Percentiles rank a stretch among this genome's conserved stretches.
phyloP scores from a whole-genome alignment of 805 yeast genomes.

The Metschnikowia chrysomelidarum region DNA sequence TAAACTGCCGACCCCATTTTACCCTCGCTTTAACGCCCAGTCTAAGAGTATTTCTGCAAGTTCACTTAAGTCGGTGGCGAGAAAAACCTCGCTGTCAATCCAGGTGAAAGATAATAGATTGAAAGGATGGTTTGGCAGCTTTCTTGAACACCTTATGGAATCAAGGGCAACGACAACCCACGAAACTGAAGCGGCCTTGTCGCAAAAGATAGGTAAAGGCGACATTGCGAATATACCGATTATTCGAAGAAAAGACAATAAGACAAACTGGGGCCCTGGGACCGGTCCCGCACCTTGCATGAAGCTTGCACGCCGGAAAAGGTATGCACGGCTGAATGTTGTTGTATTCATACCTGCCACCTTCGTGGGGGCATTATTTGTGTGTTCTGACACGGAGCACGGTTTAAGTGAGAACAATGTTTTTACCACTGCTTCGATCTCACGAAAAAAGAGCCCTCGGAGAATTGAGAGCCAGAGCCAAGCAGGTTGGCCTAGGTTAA shows the following conservation, averaged over 20 bases:
- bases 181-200: no score
- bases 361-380: conserved; percentile 64
- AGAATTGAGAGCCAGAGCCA: neutral
- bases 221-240: no score
- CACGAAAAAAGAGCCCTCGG: neutral
- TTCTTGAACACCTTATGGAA: no score
- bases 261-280: neutral
- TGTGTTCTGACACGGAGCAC: conserved; percentile 33
- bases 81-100: neutral
- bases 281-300: conserved; percentile 35
- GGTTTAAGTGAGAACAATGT: no score
- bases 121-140: no score
- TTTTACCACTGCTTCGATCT: neutral
- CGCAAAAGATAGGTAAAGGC: no score
- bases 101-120: no score
- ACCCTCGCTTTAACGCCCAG: no score
- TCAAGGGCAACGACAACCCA: no score
- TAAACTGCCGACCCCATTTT: no score
- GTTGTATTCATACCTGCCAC: conserved; percentile 53
- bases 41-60: no score
- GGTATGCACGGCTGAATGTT: conserved; percentile 45
- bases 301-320: conserved; percentile 54
- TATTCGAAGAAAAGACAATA: neutral
- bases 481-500: neutral
- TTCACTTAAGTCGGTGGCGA: no score